Evolutionary conservation across 495 filamentous ascomycete genomes (phyloP).

Genomic region (Penicillium cataractarum): DNA sequence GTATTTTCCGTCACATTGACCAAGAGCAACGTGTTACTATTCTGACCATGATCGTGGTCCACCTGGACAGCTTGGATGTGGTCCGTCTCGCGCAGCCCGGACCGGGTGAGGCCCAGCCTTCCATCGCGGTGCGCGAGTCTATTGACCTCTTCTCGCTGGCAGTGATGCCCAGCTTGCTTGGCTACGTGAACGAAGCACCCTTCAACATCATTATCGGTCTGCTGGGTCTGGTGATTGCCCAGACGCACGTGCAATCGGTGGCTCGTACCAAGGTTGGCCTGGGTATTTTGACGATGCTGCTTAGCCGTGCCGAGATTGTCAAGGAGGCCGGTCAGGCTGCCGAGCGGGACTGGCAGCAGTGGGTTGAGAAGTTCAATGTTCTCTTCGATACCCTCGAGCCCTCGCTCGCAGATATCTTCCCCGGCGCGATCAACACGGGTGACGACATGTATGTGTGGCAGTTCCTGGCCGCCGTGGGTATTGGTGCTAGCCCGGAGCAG

Average conservation of each 20-base stretch:
- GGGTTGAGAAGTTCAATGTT: slow-evolving; percentile 78
- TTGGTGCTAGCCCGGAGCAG: slow-evolving; percentile 88
- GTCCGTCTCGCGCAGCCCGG: slow-evolving; percentile 74
- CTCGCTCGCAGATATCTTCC: slow-evolving; percentile 81
- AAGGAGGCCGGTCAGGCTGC: slow-evolving; percentile 72
- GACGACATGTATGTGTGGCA: slow-evolving; percentile 98
- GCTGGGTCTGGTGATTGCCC: slow-evolving; percentile 78
- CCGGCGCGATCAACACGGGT: slow-evolving; percentile 74
- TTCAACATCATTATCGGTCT: slow-evolving; percentile 89
- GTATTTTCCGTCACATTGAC: slow-evolving; percentile 91
- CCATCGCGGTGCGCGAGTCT: slow-evolving; percentile 77
- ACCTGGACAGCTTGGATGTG: slow-evolving; percentile 89
- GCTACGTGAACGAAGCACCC: slow-evolving; percentile 86
- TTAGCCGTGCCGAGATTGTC: slow-evolving; percentile 90
- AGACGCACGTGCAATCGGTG: slow-evolving; percentile 76
- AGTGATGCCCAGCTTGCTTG: slow-evolving; percentile 87
- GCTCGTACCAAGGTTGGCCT: slow-evolving; percentile 84
- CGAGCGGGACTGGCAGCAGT: slow-evolving; percentile 78
- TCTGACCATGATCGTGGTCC: slow-evolving; percentile 92
- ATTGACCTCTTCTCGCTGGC: slow-evolving; percentile 85
- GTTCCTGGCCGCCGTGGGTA: slow-evolving; percentile 91
- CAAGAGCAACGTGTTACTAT: slow-evolving; percentile 91
- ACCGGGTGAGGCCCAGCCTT: slow-evolving; percentile 68
- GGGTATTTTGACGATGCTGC: slow-evolving; percentile 89
- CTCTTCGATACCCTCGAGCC: slow-evolving; percentile 89